Conservation (phyloP, 202 grass and related monocot species). For the Panicum hallii region DNA sequence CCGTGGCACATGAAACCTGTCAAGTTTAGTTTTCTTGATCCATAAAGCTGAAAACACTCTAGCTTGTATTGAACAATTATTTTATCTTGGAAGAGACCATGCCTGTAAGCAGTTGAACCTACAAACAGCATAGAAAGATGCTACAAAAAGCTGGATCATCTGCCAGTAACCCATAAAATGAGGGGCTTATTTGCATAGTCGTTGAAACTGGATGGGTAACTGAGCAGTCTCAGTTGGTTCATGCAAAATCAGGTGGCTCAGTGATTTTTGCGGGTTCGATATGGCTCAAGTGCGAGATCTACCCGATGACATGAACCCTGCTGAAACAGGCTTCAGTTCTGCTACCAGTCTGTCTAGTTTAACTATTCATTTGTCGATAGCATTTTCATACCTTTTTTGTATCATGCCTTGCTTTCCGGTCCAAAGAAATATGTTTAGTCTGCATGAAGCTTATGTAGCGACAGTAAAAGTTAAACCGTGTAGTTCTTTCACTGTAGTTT, state of each 20-base stretch:
- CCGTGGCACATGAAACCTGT: background rate
- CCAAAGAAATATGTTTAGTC: background rate
- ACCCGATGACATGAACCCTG: background rate
- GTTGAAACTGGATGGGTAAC: background rate
- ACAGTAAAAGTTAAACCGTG: background rate
- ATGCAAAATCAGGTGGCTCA: background rate
- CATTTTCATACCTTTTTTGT: background rate
- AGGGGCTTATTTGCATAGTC: background rate
- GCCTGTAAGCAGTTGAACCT: background rate
- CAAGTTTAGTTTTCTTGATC: background rate
- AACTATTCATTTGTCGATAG: background rate
- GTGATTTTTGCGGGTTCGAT: background rate
- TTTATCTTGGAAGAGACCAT: background rate
- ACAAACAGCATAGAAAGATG: background rate
- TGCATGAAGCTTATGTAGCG: background rate
- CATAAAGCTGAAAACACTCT: background rate
- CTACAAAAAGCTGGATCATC: background rate
- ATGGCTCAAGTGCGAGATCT: background rate
- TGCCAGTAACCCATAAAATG: background rate
- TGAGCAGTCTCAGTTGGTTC: background rate
- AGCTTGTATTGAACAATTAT: conserved; percentile 1
- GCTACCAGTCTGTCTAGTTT: conserved; percentile 1
- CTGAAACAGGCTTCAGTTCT: background rate
- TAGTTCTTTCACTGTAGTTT: background rate
- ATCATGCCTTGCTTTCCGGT: background rate